Evolutionary conservation across 2,329 filamentous ascomycete genomes (phyloP), one percentile per base, ranked within the genome.

Genomic region (Cercospora janseana): DNA sequence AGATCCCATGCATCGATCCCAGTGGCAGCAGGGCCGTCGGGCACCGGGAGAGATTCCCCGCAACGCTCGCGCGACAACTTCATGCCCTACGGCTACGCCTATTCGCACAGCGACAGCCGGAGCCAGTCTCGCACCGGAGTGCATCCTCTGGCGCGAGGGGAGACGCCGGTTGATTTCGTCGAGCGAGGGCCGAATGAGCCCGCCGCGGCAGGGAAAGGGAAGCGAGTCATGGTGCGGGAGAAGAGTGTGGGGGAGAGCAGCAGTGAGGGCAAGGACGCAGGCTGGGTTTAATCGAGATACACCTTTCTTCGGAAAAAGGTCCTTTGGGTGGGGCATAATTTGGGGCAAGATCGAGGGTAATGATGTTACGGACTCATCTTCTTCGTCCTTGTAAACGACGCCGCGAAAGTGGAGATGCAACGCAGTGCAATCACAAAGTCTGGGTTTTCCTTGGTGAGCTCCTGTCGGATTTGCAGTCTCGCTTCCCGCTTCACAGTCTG

Each of bases 71-170:
- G 64, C 20, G 61, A 63, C 4, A 62, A 61, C 3, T 66, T 64
- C 55, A 67, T 67, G 65, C 65, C 65, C 20, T 66, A 66, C 28
- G 65, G 65, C 8, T 67, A 67, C 45, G 60, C 57, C 6, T 66
- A 66, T 40, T 49, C 60, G 27, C 54, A 62, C 15, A 63, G 62
- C 31, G 62, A 65, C 31, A 61, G 59, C 24, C 34, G 54, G 18
- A 23, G 49, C 13, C 49, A 40, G 6, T 32, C 42, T 2, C 47
- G 34, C 27, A 29, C 42, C 21, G 46, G 18, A 13, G 38, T 57
- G 13, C 40, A 51, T 55, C 60, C 62, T 6, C 28, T 60, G 26
- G 59, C 60, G 18, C 52, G 60, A 51, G 60, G 57, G 6, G 55
- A 44, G 18, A 59, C 57, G 32, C 57, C 60, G 0, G 16, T 55